Evolutionary conservation across 2,329 filamentous ascomycete genomes (phyloP).

Genomic region (Sclerotinia sclerotiorum): DNA sequence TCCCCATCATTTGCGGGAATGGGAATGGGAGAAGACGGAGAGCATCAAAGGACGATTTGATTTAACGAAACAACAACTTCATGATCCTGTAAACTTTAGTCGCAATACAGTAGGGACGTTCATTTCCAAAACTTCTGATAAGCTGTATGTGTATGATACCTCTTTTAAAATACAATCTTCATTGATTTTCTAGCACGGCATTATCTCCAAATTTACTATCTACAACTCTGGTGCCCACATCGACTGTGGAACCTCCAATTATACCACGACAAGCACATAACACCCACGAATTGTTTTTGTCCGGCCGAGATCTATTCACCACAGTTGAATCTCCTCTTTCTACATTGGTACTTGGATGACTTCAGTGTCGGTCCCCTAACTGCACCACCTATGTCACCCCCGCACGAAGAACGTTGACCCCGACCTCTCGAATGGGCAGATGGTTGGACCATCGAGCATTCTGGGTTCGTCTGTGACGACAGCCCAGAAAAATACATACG

Average conservation of each 20-base stretch:
- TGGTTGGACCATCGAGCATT: slow-evolving; percentile 47
- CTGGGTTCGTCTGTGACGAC: slow-evolving; percentile 55
- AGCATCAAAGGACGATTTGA: neutral
- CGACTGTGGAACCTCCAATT: slow-evolving; percentile 2
- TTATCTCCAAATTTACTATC: neutral
- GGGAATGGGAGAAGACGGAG: neutral
- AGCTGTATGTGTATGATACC: neutral
- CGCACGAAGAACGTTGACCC: slow-evolving; percentile 34
- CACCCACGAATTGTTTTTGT: neutral
- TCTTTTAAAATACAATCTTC: neutral
- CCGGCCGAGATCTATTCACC: neutral
- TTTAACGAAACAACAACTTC: slow-evolving; percentile 12
- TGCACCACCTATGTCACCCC: slow-evolving; percentile 38
- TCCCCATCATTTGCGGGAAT: slow-evolving; percentile 5
- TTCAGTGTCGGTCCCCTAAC: slow-evolving; percentile 29
- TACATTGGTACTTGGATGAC: slow-evolving; percentile 25
- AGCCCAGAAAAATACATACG: slow-evolving; percentile 53
- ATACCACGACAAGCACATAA: slow-evolving; percentile 11
- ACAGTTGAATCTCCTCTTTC: neutral
- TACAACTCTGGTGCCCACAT: neutral
- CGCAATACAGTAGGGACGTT: neutral
- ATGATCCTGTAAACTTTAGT: slow-evolving; percentile 4
- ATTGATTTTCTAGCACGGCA: neutral
- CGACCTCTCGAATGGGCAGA: slow-evolving; percentile 39
- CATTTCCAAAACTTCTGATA: neutral